phyloP scores from a whole-genome alignment of 306 rosid species.

The Inga oerstediana region DNA sequence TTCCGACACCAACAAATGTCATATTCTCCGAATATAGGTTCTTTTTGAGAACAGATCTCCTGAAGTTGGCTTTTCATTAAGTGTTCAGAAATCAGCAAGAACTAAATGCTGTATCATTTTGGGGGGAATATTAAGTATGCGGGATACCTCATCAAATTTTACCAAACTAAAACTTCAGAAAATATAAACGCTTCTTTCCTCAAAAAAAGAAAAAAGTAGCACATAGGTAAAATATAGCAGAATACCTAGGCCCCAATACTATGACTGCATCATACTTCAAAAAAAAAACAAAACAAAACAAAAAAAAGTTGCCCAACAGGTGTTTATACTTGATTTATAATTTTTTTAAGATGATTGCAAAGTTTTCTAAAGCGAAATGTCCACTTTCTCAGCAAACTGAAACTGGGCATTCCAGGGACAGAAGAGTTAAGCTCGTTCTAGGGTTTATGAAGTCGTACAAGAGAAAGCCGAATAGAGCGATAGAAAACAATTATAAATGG shows the following conservation, averaged over 20 bases:
- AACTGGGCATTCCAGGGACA: neutral
- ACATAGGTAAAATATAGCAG: neutral
- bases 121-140: neutral
- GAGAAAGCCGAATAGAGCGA: neutral
- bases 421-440: constrained; percentile 26
- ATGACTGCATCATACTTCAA: neutral
- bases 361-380: neutral
- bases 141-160: neutral
- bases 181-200: neutral
- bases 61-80: neutral
- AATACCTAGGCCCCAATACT: neutral
- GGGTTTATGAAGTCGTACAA: constrained; percentile 43
- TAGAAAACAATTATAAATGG: neutral
- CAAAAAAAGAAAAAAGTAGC: neutral
- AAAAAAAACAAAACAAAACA: neutral
- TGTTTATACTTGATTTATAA: neutral
- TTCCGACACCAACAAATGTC: neutral
- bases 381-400: neutral
- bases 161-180: neutral
- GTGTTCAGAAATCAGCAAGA: neutral
- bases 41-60: neutral
- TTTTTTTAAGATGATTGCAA: neutral
- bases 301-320: neutral
- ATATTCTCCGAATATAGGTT: neutral
- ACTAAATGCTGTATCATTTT: neutral